phyloP scores from a whole-genome alignment of 371 early-diverging fungal species.

The Actinomortierella wolfii region DNA sequence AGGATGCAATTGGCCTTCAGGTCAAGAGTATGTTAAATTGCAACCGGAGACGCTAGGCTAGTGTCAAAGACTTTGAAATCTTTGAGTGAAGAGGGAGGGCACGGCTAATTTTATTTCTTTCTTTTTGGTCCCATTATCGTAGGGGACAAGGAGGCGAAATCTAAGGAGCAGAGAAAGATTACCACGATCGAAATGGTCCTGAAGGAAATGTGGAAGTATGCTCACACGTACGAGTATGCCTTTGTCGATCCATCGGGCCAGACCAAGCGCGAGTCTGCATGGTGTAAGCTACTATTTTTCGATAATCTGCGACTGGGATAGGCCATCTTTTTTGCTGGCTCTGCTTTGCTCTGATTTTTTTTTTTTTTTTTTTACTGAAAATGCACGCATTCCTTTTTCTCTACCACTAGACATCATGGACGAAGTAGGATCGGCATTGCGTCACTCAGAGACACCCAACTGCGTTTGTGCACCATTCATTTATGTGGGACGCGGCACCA shows the following conservation, averaged over 20 bases:
- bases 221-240: slow-evolving; percentile 62
- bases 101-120: neutral
- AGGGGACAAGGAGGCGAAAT: slow-evolving; percentile 44
- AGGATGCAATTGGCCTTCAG: slow-evolving; percentile 38
- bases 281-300: slow-evolving; percentile 48
- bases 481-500: slow-evolving; percentile 62
- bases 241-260: slow-evolving; percentile 59
- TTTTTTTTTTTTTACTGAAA: slow-evolving; percentile 5
- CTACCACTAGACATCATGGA: slow-evolving; percentile 38
- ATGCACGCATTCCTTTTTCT: neutral
- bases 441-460: slow-evolving; percentile 60
- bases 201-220: slow-evolving; percentile 59
- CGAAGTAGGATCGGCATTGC: slow-evolving; percentile 63
- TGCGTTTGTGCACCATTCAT: slow-evolving; percentile 61
- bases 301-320: neutral
- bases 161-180: slow-evolving; percentile 39
- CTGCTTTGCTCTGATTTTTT: neutral
- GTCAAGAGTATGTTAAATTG: slow-evolving; percentile 23
- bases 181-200: slow-evolving; percentile 38
- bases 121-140: neutral
- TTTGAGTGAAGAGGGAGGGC: neutral
- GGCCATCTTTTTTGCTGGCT: neutral
- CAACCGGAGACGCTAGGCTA: no score
- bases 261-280: slow-evolving; percentile 59
- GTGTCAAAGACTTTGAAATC: no score